Evolutionary conservation across 257 asterid species (phyloP).

Genomic region (Petunia secreta): DNA sequence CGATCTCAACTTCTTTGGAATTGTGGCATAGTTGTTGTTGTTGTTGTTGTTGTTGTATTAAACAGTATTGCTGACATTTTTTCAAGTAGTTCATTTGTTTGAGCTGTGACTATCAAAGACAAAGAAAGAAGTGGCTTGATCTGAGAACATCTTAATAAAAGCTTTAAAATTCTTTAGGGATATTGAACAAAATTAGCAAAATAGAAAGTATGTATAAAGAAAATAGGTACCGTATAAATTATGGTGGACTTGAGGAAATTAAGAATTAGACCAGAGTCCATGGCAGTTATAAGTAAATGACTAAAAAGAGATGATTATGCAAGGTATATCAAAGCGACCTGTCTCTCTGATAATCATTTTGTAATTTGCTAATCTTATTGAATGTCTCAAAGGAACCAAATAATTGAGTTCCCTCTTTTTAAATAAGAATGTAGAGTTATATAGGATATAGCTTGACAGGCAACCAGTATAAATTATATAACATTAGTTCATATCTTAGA

Average conservation of each 20-base stretch:
- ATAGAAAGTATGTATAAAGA: neutral
- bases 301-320: neutral
- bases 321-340: neutral
- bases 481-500: neutral
- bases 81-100: neutral
- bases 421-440: neutral
- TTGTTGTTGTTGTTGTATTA: no score
- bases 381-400: constrained; percentile 1
- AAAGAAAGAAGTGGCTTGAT: neutral
- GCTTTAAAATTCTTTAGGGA: neutral
- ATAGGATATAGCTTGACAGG: no score
- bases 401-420: neutral
- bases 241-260: neutral
- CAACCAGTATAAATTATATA: neutral
- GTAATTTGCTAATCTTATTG: constrained; percentile 1
- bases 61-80: no score
- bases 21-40: no score
- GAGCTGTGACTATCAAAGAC: neutral
- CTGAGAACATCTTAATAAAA: neutral
- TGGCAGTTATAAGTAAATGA: neutral
- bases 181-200: constrained; percentile 4
- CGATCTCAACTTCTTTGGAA: no score
- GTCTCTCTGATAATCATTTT: neutral
- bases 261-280: neutral
- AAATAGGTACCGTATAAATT: neutral